phyloP scores from a whole-genome alignment of 2,329 filamentous ascomycete genomes.

The Fusarium buxicola region DNA sequence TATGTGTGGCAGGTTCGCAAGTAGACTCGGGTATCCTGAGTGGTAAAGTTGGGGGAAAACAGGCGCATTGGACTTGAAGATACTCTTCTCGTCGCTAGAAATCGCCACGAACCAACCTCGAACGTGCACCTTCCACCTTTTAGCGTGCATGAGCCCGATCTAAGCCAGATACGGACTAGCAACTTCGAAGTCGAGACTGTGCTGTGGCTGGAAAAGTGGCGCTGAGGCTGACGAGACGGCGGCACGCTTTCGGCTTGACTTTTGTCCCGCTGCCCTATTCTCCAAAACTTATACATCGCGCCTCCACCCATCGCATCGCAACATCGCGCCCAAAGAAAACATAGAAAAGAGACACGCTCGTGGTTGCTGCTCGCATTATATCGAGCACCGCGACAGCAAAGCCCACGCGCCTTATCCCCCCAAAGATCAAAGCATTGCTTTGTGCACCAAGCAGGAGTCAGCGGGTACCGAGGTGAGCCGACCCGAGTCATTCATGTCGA shows the following conservation, averaged over 20 bases:
- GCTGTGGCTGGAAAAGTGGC: constrained; percentile 31
- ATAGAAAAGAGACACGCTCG: constrained; percentile 25
- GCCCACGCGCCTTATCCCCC: constrained; percentile 10
- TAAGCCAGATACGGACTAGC: constrained; percentile 23
- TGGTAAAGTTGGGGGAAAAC: background rate
- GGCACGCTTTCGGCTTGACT: constrained; percentile 28
- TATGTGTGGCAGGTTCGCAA: constrained; percentile 14
- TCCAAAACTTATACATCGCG: constrained; percentile 34
- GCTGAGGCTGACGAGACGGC: constrained; percentile 19
- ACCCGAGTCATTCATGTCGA: constrained; percentile 50
- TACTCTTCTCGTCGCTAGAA: constrained; percentile 10
- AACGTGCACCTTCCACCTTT: constrained; percentile 21
- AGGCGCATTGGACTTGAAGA: background rate
- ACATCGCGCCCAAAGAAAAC: constrained; percentile 27
- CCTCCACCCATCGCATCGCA: constrained; percentile 26
- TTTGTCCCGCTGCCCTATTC: constrained; percentile 34
- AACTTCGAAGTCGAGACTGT: background rate
- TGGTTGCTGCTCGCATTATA: constrained; percentile 22
- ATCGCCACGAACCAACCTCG: constrained; percentile 16
- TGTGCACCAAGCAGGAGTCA: constrained; percentile 30
- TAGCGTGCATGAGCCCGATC: constrained; percentile 5
- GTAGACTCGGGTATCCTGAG: constrained; percentile 10
- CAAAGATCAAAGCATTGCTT: constrained; percentile 20
- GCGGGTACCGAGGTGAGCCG: constrained; percentile 48
- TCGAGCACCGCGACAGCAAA: constrained; percentile 27